Percentiles rank a stretch among this genome's conserved stretches.
Conservation (phyloP, 2,329 filamentous ascomycete species). For the Diaporthe capsici region DNA sequence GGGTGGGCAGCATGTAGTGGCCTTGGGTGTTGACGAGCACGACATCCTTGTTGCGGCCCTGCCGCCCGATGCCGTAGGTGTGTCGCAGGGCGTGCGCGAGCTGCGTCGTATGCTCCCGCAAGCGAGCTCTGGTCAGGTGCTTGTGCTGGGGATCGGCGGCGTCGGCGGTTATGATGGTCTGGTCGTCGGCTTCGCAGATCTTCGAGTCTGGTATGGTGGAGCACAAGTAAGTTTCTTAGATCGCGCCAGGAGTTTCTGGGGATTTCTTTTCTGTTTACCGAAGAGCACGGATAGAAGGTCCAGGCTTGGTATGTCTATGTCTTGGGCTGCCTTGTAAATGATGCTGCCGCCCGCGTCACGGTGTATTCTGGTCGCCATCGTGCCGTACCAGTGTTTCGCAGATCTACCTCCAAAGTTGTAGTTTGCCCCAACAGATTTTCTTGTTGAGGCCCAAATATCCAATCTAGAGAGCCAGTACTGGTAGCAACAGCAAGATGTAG, state of each 20-base stretch:
- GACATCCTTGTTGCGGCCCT: slow-evolving; percentile 65
- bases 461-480: slow-evolving; percentile 3
- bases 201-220: slow-evolving; percentile 50
- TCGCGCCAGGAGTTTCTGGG: slow-evolving; percentile 3
- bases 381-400: neutral
- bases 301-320: slow-evolving; percentile 53
- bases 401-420: neutral
- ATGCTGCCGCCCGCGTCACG: slow-evolving; percentile 49
- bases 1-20: slow-evolving; percentile 65
- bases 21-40: slow-evolving; percentile 70
- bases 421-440: neutral
- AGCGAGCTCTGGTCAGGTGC: slow-evolving; percentile 65
- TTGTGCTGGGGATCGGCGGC: slow-evolving; percentile 66
- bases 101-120: slow-evolving; percentile 63
- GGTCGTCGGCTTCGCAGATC: slow-evolving; percentile 54
- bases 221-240: slow-evolving; percentile 40
- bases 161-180: slow-evolving; percentile 69
- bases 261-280: slow-evolving; percentile 49
- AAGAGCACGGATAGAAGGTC: slow-evolving; percentile 61
- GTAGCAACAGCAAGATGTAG: slow-evolving; percentile 4
- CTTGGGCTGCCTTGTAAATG: slow-evolving; percentile 55
- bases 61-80: slow-evolving; percentile 64
- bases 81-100: slow-evolving; percentile 69
- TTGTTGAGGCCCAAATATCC: too few relatives aligned
- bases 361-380: slow-evolving; percentile 50